Percentiles rank a stretch among this genome's conserved stretches.
These are phyloP conservation scores for Ascochyta viciae-villosae DNA, from an alignment of 2,329 filamentous ascomycete species.

Conservation along the genomic window DNA sequence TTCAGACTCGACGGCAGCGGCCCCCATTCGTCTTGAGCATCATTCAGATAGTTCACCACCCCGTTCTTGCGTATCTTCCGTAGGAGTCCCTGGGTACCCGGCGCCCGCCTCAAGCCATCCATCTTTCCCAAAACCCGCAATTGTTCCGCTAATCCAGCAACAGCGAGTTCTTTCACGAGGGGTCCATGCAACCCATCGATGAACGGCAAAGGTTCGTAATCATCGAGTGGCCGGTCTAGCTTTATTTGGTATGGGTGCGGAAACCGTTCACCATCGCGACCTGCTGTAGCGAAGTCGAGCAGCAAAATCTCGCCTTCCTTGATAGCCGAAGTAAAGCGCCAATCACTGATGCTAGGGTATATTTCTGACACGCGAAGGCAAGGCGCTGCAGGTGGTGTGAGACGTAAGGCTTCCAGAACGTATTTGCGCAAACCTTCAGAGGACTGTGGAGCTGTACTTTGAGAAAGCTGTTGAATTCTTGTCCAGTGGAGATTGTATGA, in stretches of 20 bases:
- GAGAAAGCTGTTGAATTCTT: neutral
- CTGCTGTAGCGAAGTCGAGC: constrained; percentile 15
- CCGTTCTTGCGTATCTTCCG: constrained; percentile 7
- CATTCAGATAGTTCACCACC: constrained; percentile 18
- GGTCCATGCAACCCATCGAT: constrained; percentile 12
- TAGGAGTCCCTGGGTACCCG: constrained; percentile 2
- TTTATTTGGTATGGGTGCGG: constrained; percentile 13
- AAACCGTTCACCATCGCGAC: constrained; percentile 15
- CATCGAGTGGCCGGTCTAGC: constrained; percentile 15
- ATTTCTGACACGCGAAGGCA: constrained; percentile 8
- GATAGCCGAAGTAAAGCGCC: constrained; percentile 1
- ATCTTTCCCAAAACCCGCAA: constrained; percentile 19
- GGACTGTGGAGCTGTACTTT: neutral
- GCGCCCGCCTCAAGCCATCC: constrained; percentile 9
- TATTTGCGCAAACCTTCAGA: neutral
- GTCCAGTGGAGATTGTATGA: neutral
- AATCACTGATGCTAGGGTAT: constrained; percentile 6
- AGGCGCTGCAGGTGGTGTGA: neutral
- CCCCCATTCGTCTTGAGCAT: constrained; percentile 19
- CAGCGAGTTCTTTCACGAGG: constrained; percentile 13
- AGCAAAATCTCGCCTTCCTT: constrained; percentile 11
- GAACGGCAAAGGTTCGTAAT: constrained; percentile 15
- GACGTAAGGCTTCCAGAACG: neutral
- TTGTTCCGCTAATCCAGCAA: constrained; percentile 16
- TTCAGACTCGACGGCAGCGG: constrained; percentile 2